A percentile compares a stretch with the other conserved stretches of the same genome.
phyloP scores from a whole-genome alignment of 163 green algal species.

The Scenedesmus sp. region DNA sequence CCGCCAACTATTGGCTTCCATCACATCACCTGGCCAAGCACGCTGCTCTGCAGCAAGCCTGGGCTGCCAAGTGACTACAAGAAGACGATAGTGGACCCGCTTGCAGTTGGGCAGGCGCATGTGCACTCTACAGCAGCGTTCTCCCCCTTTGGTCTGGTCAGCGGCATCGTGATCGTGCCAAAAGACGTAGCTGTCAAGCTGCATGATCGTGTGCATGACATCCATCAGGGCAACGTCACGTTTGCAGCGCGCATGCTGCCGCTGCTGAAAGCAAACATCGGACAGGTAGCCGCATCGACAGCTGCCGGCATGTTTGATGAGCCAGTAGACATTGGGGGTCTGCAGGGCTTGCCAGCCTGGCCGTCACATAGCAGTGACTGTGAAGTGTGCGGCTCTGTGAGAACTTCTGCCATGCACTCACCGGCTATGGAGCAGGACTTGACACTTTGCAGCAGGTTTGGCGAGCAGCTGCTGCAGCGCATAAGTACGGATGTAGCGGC shows the following conservation, averaged over 20 bases:
- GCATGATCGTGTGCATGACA: neutral
- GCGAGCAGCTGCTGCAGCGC: neutral
- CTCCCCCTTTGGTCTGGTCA: neutral
- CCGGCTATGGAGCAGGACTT: neutral
- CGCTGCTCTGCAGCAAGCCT: neutral
- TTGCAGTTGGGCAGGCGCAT: neutral
- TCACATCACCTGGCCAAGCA: neutral
- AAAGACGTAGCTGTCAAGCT: neutral
- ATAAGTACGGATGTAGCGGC: neutral
- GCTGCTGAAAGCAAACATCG: neutral
- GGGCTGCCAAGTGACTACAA: neutral
- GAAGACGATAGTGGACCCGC: neutral
- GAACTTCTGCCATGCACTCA: neutral
- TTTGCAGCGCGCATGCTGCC: neutral
- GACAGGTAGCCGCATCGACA: neutral
- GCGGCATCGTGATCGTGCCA: neutral
- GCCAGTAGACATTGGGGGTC: neutral
- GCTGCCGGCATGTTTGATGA: neutral
- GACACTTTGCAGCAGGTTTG: neutral
- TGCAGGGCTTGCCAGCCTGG: neutral
- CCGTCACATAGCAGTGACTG: neutral
- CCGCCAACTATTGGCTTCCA: neutral
- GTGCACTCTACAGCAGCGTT: neutral
- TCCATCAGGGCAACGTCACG: neutral
- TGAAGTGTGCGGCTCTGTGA: neutral